Evolutionary conservation across 2,329 filamentous ascomycete genomes (phyloP).

Genomic region (Lasiodiplodia hormozganensis): DNA sequence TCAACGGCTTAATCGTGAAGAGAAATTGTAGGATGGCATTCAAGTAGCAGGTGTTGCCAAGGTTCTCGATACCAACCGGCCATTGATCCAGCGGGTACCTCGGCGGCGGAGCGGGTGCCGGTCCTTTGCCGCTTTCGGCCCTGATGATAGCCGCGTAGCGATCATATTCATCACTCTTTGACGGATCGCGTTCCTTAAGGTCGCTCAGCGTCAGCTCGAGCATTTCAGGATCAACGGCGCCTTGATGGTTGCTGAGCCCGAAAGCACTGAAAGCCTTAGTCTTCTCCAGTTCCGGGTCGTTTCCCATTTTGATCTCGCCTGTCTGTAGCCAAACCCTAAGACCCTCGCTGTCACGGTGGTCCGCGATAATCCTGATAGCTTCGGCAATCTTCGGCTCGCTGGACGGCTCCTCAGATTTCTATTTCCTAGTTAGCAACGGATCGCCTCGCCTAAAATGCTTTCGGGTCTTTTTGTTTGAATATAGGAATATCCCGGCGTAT

Average conservation of each 20-base stretch:
- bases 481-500: too few relatives aligned
- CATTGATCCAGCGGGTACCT: conserved; percentile 56
- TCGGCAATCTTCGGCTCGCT: conserved; percentile 59
- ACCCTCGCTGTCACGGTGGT: conserved; percentile 61
- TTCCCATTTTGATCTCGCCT: conserved; percentile 50
- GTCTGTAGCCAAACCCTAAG: conserved; percentile 61
- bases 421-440: neutral
- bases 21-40: conserved; percentile 97
- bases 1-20: conserved; percentile 83
- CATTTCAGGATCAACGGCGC: conserved; percentile 56
- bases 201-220: conserved; percentile 38
- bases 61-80: conserved; percentile 88
- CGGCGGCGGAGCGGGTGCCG: conserved; percentile 13
- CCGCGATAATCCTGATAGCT: conserved; percentile 66
- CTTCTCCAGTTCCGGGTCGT: conserved; percentile 60
- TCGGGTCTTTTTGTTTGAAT: neutral
- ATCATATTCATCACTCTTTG: conserved; percentile 25
- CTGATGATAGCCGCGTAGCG: conserved; percentile 22
- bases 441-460: neutral
- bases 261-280: conserved; percentile 47
- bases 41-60: conserved; percentile 97
- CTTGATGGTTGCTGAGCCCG: conserved; percentile 59
- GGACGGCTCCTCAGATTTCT: conserved; percentile 60
- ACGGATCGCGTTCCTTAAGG: conserved; percentile 19
- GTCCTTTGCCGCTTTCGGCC: conserved; percentile 19